Evolutionary conservation across 2,329 filamentous ascomycete genomes (phyloP).

Genomic region (Paradendryphiella salina): DNA sequence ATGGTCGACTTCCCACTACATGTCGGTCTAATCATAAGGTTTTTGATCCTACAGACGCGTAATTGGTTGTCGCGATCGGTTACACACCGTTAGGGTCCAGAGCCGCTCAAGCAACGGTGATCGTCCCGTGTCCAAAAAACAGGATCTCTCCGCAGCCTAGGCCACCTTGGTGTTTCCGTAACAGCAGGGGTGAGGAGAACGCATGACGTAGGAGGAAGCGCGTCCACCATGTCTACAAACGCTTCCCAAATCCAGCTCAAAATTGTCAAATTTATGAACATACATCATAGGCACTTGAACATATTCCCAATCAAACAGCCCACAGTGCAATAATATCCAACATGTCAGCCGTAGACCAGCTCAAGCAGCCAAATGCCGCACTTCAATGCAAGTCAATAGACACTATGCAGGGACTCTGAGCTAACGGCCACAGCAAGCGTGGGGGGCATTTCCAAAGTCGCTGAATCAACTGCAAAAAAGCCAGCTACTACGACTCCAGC

Average conservation of each 20-base stretch:
- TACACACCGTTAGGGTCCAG: slow-evolving; percentile 14
- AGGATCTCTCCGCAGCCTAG: slow-evolving; percentile 22
- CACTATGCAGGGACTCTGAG: neutral
- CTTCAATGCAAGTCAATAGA: slow-evolving; percentile 45
- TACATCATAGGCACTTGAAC: neutral
- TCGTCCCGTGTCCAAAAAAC: slow-evolving; percentile 24
- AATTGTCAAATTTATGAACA: neutral
- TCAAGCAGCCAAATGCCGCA: slow-evolving; percentile 50
- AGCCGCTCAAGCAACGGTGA: slow-evolving; percentile 15
- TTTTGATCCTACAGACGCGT: neutral
- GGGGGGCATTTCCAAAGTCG: slow-evolving; percentile 35
- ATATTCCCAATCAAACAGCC: neutral
- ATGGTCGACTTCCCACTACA: too few relatives aligned
- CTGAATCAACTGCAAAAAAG: slow-evolving; percentile 34
- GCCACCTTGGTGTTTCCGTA: slow-evolving; percentile 13
- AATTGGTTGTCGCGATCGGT: neutral
- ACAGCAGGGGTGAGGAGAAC: slow-evolving; percentile 18
- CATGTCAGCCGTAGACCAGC: slow-evolving; percentile 44
- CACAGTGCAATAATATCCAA: slow-evolving; percentile 3
- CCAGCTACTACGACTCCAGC: slow-evolving; percentile 25
- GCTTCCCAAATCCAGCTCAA: neutral
- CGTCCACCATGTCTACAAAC: slow-evolving; percentile 17
- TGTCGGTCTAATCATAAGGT: too few relatives aligned
- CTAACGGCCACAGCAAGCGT: slow-evolving; percentile 33
- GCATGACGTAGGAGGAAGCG: slow-evolving; percentile 26